Percentiles rank a stretch among this genome's conserved stretches.
Conservation (phyloP, 2,329 filamentous ascomycete genomes). For the Elsinoe ampelina region DNA sequence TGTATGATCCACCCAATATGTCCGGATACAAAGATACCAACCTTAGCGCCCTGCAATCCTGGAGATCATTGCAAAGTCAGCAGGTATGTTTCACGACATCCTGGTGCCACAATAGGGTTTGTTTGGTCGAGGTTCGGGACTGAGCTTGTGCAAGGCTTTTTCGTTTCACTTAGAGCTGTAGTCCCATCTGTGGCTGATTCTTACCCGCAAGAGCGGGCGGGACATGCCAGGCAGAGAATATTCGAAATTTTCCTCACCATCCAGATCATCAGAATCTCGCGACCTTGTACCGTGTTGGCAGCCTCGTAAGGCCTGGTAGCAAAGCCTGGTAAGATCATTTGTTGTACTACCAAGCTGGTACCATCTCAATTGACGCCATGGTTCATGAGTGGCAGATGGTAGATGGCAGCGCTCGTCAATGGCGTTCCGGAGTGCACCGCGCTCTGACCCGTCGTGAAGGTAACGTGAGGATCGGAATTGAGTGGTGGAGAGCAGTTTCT, state of each 20-base stretch:
- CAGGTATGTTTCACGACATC: neutral
- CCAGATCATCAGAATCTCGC: too few species aligned
- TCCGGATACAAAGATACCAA: neutral
- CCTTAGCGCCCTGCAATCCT: neutral
- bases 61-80: neutral
- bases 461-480: neutral
- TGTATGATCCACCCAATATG: neutral
- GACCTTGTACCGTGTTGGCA: too few species aligned
- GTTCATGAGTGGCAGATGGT: too few species aligned
- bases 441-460: too few species aligned
- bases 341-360: too few species aligned
- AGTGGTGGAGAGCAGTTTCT: neutral
- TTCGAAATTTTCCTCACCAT: too few species aligned
- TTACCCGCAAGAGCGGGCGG: neutral
- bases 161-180: neutral
- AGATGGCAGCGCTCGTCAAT: too few species aligned
- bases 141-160: conserved; percentile 4
- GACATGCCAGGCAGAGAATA: too few species aligned
- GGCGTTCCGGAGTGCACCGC: too few species aligned
- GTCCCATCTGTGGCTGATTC: neutral
- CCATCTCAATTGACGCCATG: too few species aligned
- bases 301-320: too few species aligned
- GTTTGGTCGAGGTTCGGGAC: neutral
- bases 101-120: neutral
- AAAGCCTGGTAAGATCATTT: too few species aligned